A percentile compares a stretch with the other conserved stretches of the same genome.
These are phyloP conservation scores for Floccularia luteovirens DNA, from an alignment of 768 basidiomycete species.

Conservation along the genomic window DNA sequence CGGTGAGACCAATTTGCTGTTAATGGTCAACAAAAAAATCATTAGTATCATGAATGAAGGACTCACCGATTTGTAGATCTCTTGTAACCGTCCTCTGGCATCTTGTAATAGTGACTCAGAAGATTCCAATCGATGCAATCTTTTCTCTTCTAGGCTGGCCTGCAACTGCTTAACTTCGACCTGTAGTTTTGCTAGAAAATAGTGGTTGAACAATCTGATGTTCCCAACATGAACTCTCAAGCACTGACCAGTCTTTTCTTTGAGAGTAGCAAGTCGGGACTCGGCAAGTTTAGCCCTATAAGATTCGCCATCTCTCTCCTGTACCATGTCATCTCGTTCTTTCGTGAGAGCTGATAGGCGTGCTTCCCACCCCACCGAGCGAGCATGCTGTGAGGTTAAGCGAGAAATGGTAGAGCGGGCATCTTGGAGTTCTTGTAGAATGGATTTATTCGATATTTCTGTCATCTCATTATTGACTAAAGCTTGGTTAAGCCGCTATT, in stretches of 20 bases:
- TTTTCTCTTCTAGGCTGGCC: constrained; percentile 53
- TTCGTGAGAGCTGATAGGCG: constrained; percentile 56
- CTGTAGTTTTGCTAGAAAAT: constrained; percentile 55
- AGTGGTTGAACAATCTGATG: neutral
- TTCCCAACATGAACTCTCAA: neutral
- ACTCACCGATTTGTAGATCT: constrained; percentile 52
- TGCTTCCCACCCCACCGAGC: constrained; percentile 64
- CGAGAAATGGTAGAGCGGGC: constrained; percentile 60
- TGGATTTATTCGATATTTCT: constrained; percentile 69
- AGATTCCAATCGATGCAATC: constrained; percentile 51
- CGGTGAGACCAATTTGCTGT: constrained; percentile 32
- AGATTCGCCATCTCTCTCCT: constrained; percentile 69
- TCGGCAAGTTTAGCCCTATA: constrained; percentile 67
- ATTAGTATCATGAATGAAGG: constrained; percentile 8
- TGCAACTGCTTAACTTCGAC: constrained; percentile 58
- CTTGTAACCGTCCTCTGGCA: constrained; percentile 54
- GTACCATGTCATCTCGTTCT: constrained; percentile 78
- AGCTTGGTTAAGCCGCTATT: constrained; percentile 70
- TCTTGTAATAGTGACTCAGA: constrained; percentile 64
- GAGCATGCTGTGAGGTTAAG: constrained; percentile 60
- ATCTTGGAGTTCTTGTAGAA: constrained; percentile 70
- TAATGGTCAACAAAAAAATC: constrained; percentile 3
- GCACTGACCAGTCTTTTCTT: constrained; percentile 56
- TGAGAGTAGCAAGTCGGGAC: constrained; percentile 50
- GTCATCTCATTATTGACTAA: constrained; percentile 76